A percentile compares a stretch with the other conserved stretches of the same genome.
Conservation (phyloP, 768 basidiomycete species). For the Rhodotorula kratochvilovae region DNA sequence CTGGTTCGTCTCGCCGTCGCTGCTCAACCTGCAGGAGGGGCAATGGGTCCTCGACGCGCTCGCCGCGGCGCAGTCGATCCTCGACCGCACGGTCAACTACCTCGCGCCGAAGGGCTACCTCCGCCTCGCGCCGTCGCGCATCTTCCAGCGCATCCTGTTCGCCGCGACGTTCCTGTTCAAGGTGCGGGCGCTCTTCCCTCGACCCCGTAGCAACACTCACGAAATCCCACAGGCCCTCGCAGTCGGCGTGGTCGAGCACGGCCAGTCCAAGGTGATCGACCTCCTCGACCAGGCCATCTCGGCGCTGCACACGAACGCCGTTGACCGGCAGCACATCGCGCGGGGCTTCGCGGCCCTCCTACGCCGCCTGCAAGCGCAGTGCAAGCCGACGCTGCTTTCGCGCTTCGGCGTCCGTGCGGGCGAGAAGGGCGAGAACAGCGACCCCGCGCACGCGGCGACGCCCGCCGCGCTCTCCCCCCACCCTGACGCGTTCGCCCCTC, state of each 20-base stretch:
- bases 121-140: slow-evolving; percentile 23
- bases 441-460: not conserved
- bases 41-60: slow-evolving; percentile 37
- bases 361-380: slow-evolving; percentile 29
- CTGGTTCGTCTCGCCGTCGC: slow-evolving; percentile 32
- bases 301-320: slow-evolving; percentile 14
- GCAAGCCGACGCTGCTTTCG: slow-evolving; percentile 33
- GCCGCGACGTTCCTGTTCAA: slow-evolving; percentile 38
- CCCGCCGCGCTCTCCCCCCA: not conserved
- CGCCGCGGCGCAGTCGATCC: slow-evolving; percentile 35
- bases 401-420: slow-evolving; percentile 21
- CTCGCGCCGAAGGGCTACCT: slow-evolving; percentile 34
- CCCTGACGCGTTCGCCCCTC: not conserved
- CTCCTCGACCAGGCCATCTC: slow-evolving; percentile 32
- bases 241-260: slow-evolving; percentile 36
- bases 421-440: not conserved
- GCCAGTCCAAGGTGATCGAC: slow-evolving; percentile 24
- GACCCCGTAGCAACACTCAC: too few relatives aligned
- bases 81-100: slow-evolving; percentile 31
- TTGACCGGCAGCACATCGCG: slow-evolving; percentile 32
- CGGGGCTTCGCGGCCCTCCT: slow-evolving; percentile 33
- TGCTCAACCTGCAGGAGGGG: slow-evolving; percentile 37
- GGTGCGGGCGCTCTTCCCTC: not conserved
- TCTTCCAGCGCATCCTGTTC: slow-evolving; percentile 37
- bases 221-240: slow-evolving; percentile 27